Conservation (phyloP, 805 yeast genomes). For the Metschnikowia dekortorum region DNA sequence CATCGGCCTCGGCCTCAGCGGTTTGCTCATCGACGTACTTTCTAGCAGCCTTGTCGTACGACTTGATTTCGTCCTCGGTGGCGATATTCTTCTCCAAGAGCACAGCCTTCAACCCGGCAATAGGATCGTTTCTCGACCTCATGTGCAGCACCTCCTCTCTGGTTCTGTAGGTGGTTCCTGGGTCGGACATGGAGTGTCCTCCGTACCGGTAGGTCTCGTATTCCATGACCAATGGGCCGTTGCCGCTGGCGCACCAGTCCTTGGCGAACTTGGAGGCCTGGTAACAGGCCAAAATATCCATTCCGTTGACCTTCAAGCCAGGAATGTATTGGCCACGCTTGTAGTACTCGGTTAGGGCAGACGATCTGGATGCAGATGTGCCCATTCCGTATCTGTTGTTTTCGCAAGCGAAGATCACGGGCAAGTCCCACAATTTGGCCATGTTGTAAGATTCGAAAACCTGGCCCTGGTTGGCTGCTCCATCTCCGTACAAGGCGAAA, state of each 20-base stretch:
- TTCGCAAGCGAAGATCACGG: conserved; percentile 93
- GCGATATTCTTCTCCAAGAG: conserved; percentile 80
- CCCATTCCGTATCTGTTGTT: conserved; percentile 99
- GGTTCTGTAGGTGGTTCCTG: conserved; percentile 99
- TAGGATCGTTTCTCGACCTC: conserved; percentile 98
- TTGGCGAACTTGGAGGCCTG: conserved; percentile 96
- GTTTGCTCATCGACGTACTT: conserved; percentile 92
- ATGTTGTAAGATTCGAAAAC: conserved; percentile 96
- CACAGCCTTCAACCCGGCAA: conserved; percentile 89
- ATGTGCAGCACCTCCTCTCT: conserved; percentile 99
- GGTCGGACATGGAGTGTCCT: conserved; percentile 99
- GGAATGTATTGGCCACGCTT: conserved; percentile 99
- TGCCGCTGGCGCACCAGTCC: conserved; percentile 90
- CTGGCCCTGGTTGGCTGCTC: conserved; percentile 99
- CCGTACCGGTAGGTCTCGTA: conserved; percentile 99
- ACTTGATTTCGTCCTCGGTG: conserved; percentile 90
- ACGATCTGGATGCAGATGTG: conserved; percentile 94
- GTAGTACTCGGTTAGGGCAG: conserved; percentile 94
- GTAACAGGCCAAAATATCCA: conserved; percentile 94
- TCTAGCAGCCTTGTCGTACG: conserved; percentile 95
- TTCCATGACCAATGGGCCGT: conserved; percentile 94
- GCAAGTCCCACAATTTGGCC: conserved; percentile 98
- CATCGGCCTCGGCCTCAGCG: conserved; percentile 87
- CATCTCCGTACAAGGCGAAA: conserved; percentile 94
- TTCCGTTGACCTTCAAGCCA: conserved; percentile 97